Base-by-base conservation (phyloP, 1,139 yeast species). In the Casaregolazyma lundiana region DNA sequence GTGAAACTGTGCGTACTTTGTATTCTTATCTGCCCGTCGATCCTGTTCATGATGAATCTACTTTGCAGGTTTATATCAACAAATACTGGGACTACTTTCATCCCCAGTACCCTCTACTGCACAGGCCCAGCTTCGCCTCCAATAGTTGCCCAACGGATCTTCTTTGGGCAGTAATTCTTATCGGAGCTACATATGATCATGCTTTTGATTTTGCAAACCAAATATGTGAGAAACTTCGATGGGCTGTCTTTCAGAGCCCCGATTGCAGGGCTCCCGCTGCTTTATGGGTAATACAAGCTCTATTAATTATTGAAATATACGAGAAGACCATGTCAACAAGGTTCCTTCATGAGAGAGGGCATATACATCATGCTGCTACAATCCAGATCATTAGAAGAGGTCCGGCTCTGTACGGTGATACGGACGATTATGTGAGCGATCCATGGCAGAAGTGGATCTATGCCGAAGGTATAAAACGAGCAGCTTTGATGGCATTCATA, bases 401-500 rank as follows among this genome's bases (percentile, higher is more conserved):
- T 11, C 86, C 94, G 0, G 75, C 82, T n/a, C 62, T 85, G 26
- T 38, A 54, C 18, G 67, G 63, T 9, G 58, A 56, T 34, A 56
- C 53, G 24, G 50, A 55, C 7, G 52, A 54, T 7, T 41, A 50
- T 26, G 61, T 54, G 35, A 46, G 46, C 6, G 62, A 58, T 38
- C 61, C 61, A 2, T 75, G 80, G 75, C 67, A 68, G 48, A 72
- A 77, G 48, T 86, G 95, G 94, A 81, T 85, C 18, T 85, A 84
- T 49, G 77, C 80, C 41, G 96, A 87, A 63, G 78, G 83, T 43
- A 72, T 86, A 71, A 87, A 86, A 62, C 68, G 96, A 45, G 76
- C 85, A 3, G 87, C 95, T 0, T 76, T 83, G 49, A 79, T 84
- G 76, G 87, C 92, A 3, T 87, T 87, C 62, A 83, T 83, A 57